Conservation (phyloP, 129 eudicot genomes). For the Centaurea solstitialis region DNA sequence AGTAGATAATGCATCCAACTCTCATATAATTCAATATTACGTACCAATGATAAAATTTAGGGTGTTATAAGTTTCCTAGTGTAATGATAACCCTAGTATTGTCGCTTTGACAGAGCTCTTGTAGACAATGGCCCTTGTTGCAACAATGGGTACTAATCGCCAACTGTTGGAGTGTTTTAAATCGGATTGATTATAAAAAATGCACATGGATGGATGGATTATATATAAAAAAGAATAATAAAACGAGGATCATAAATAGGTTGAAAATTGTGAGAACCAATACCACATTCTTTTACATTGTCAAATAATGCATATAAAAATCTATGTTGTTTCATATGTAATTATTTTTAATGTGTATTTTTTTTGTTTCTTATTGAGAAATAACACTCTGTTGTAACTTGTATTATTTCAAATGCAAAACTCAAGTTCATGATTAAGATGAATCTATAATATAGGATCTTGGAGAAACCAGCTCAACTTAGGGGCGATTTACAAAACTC, state of each 20-base stretch:
- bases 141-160: not conserved
- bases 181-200: too few species aligned
- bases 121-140: not conserved
- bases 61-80: too few species aligned
- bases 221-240: not conserved
- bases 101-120: not conserved
- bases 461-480: not conserved
- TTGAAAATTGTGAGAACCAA: not conserved
- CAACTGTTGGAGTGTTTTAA: not conserved
- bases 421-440: not conserved
- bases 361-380: not conserved
- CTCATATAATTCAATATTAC: too few species aligned
- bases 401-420: not conserved
- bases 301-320: too few species aligned
- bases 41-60: too few species aligned
- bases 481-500: too few species aligned
- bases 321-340: not conserved
- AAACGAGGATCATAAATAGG: not conserved
- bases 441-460: not conserved
- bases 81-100: not conserved
- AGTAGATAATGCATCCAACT: too few species aligned
- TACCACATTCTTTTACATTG: not conserved
- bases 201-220: too few species aligned
- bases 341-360: not conserved
- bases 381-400: too few species aligned